Evolutionary conservation across 1,284 basidiomycete species (phyloP), one percentile per base, ranked within the genome.

Genomic region (Pyrrhoderma noxium): DNA sequence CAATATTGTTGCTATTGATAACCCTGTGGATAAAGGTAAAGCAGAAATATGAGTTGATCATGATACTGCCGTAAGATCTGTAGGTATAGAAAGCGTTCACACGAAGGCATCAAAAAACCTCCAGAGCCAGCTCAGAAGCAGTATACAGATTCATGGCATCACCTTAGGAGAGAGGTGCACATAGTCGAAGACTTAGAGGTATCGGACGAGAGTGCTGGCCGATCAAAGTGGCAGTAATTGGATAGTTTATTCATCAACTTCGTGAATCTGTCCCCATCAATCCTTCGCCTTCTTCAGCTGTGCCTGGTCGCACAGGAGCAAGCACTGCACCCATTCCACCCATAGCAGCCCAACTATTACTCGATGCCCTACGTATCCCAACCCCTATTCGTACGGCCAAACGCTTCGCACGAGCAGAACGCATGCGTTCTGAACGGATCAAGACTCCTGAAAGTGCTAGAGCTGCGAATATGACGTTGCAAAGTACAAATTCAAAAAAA

Each of bases 401-500:
- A 61, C 85, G 80, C 51, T 87, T 75, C 49, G 91, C 86, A 54
- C 91, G 89, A 56, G 82, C 69, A 13, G 80, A 72, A 47, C 85
- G 79, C 55, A 90, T 69, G 54, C 79, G 75, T 56, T 77, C 79
- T 34, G 82, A 80, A 45, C 91, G 75, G 50, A 80, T 73, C 47
- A 85, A 73, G 43, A 90, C 72, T 16, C 90, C 68, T 3, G 73
- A 68, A 16, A 91, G 66, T 0, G 87, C 80, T 7, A 86, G 66
- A 1, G 76, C 67, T 1, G 81, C 80, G 61, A 95, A 81, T 5
- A 85, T 62, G 36, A 89, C 59, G 63, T 93, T 95, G 64, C 85
- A 82, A 31, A 80, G 88, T 2, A 93, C 70, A 64, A 94, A 95
- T 64, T 94, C 90, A 68, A 81, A 89, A 62, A 89, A 95, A 64